phyloP scores from a whole-genome alignment of 2,329 filamentous ascomycete genomes.

The Monosporascus sp. region DNA sequence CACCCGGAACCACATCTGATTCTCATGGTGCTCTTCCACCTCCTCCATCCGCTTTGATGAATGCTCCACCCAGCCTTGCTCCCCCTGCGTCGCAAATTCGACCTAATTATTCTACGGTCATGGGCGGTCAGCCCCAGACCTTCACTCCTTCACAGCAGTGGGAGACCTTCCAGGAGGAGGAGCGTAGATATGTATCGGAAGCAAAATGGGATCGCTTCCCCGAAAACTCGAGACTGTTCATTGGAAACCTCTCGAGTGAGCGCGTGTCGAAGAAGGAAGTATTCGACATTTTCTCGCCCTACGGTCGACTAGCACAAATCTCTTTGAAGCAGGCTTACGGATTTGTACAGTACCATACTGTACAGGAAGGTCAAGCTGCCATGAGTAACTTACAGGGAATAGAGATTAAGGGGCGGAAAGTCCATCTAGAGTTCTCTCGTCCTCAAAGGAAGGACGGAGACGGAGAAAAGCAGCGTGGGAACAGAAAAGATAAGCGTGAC shows the following conservation, averaged over 20 bases:
- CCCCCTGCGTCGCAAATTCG: constrained; percentile 10
- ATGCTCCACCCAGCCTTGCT: constrained; percentile 21
- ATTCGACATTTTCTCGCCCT: constrained; percentile 82
- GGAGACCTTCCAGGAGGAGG: constrained; percentile 67
- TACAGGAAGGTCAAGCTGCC: constrained; percentile 67
- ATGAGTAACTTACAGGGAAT: constrained; percentile 74
- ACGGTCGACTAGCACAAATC: constrained; percentile 86
- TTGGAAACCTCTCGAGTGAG: constrained; percentile 88
- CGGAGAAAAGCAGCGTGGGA: constrained; percentile 55
- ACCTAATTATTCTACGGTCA: constrained; percentile 5
- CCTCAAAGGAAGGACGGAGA: constrained; percentile 74
- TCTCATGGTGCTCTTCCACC: constrained; percentile 25
- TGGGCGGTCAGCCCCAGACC: constrained; percentile 6
- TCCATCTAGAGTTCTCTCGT: constrained; percentile 88
- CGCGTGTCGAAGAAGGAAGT: constrained; percentile 91
- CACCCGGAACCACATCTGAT: constrained; percentile 28
- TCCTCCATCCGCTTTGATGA: constrained; percentile 24
- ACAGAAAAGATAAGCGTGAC: constrained; percentile 40
- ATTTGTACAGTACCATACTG: constrained; percentile 87
- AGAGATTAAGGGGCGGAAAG: constrained; percentile 81
- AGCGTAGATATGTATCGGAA: constrained; percentile 69
- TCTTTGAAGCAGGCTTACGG: constrained; percentile 96
- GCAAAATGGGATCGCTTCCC: constrained; percentile 80
- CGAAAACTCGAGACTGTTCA: constrained; percentile 70
- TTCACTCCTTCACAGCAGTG: constrained; percentile 45